These are phyloP conservation scores for Elsinoe batatas DNA, from an alignment of 2,329 filamentous ascomycete genomes.

Conservation along the genomic window DNA sequence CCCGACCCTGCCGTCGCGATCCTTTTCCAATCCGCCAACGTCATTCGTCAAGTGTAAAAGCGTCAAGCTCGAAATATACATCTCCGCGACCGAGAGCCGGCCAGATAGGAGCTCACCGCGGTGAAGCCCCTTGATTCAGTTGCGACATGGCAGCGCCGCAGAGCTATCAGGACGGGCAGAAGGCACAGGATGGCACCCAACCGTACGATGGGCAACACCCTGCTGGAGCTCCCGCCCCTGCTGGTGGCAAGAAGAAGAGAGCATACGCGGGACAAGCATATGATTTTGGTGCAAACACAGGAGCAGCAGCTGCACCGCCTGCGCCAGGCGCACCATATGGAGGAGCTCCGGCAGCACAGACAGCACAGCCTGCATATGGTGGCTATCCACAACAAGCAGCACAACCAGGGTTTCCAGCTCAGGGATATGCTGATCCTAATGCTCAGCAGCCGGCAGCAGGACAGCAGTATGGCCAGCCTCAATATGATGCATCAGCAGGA, in stretches of 20 bases:
- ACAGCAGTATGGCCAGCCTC: constrained; percentile 31
- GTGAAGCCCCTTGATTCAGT: constrained; percentile 4
- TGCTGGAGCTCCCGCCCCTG: constrained; percentile 20
- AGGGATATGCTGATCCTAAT: constrained; percentile 21
- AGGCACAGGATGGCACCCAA: constrained; percentile 17
- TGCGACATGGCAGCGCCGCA: constrained; percentile 6
- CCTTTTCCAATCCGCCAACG: neutral
- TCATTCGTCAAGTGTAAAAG: neutral
- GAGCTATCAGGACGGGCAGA: constrained; percentile 17
- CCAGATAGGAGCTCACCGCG: neutral
- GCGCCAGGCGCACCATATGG: constrained; percentile 49
- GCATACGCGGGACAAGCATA: constrained; percentile 92
- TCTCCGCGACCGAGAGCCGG: neutral
- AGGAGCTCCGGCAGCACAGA: constrained; percentile 20
- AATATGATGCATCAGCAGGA: constrained; percentile 44
- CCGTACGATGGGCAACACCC: constrained; percentile 16
- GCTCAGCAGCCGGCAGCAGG: constrained; percentile 15
- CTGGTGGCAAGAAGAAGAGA: constrained; percentile 68
- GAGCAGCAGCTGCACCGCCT: constrained; percentile 32
- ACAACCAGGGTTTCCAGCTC: constrained; percentile 25
- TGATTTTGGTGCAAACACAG: constrained; percentile 77
- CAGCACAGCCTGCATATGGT: constrained; percentile 19
- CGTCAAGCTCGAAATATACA: neutral
- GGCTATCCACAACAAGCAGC: constrained; percentile 21
- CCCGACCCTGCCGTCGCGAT: too few relatives aligned